Percentiles rank a stretch among this genome's conserved stretches.
These are phyloP conservation scores for Adansonia madagascariensis DNA, from an alignment of 441 rosid genomes.

Conservation along the genomic window DNA sequence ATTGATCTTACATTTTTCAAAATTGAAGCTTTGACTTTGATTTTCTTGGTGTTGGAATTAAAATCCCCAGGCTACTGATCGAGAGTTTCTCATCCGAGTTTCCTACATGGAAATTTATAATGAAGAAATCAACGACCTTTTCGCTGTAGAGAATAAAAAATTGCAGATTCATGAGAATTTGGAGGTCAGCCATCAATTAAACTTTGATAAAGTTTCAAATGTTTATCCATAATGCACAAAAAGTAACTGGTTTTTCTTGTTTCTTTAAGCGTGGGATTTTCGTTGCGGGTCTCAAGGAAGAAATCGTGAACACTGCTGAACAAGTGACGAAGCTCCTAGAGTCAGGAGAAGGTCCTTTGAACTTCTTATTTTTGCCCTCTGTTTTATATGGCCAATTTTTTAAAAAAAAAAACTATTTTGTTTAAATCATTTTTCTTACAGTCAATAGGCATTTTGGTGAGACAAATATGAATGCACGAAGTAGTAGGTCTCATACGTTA, in stretches of 20 bases:
- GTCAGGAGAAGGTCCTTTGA: constrained; percentile 79
- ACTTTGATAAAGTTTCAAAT: not conserved
- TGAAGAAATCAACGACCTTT: constrained; percentile 89
- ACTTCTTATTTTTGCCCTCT: constrained; percentile 19
- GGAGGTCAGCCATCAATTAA: constrained; percentile 56
- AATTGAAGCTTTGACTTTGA: constrained; percentile 12
- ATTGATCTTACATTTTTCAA: not conserved
- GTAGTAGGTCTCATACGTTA: constrained; percentile 96
- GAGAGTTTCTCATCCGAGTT: constrained; percentile 86
- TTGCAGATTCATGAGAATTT: constrained; percentile 88
- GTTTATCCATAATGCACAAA: constrained; percentile 17
- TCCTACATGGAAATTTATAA: constrained; percentile 96
- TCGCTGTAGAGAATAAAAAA: constrained; percentile 74
- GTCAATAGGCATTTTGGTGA: constrained; percentile 94
- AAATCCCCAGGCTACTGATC: constrained; percentile 55
- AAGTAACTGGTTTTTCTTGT: constrained; percentile 26
- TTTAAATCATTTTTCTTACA: constrained; percentile 25
- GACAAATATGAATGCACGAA: constrained; percentile 93
- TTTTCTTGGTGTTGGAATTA: constrained; percentile 25
- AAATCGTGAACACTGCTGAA: constrained; percentile 76
- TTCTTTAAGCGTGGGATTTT: constrained; percentile 75
- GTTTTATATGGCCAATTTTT: not conserved
- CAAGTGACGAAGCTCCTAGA: constrained; percentile 80
- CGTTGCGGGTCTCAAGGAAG: constrained; percentile 87
- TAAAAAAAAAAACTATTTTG: not conserved